phyloP scores from a whole-genome alignment of 129 eudicot species.

The Helianthus tuberosus region DNA sequence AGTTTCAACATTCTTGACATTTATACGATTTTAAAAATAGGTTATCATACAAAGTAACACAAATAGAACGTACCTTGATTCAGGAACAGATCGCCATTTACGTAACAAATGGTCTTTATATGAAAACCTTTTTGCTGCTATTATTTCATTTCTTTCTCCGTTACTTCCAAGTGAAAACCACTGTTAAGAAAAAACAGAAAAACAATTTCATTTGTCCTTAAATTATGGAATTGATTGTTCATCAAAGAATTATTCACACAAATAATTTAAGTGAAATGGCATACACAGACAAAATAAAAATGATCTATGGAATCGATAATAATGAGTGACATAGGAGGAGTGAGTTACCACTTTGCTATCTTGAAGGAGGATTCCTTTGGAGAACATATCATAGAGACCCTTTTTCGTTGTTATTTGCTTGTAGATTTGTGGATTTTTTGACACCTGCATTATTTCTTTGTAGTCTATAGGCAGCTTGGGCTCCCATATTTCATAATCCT shows the following conservation, averaged over 20 bases:
- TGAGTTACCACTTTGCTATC: background rate
- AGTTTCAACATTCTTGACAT: no score
- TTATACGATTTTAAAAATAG: background rate
- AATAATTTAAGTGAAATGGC: no score
- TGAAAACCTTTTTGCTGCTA: background rate
- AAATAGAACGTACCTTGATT: background rate
- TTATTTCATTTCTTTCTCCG: background rate
- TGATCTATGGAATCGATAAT: no score
- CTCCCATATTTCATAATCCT: conserved; percentile 6
- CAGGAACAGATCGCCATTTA: background rate
- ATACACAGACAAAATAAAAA: no score
- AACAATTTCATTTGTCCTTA: no score
- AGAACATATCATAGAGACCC: conserved; percentile 6
- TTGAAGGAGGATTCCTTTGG: conserved; percentile 8
- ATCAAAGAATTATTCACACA: no score
- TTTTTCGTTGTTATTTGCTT: no score
- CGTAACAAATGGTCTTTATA: background rate
- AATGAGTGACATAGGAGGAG: no score
- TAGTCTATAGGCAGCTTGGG: conserved; percentile 7
- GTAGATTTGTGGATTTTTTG: no score
- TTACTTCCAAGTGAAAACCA: background rate
- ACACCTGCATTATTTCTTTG: background rate
- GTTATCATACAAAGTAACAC: background rate
- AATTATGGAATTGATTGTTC: no score
- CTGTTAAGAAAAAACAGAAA: no score